Conservation (phyloP, 352 stramenopile species). For the Globisporangium parvum region DNA sequence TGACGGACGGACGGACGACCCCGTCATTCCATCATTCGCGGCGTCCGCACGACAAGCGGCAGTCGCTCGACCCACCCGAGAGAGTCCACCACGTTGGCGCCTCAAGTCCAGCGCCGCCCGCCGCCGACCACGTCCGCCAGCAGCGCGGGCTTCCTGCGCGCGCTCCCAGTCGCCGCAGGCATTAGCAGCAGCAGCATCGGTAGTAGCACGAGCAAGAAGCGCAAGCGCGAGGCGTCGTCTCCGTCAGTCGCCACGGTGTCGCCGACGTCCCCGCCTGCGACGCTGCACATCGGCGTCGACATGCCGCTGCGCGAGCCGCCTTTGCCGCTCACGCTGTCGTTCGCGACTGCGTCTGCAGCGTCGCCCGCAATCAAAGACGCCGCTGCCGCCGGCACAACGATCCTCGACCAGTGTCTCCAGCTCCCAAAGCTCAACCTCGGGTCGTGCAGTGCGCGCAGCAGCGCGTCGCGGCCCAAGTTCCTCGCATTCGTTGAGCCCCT, state of each 20-base stretch:
- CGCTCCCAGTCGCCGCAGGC: neutral
- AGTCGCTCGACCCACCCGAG: neutral
- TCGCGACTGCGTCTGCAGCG: slow-evolving; percentile 1
- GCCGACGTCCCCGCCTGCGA: neutral
- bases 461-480: slow-evolving; percentile 49
- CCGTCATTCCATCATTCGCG: slow-evolving; percentile 15
- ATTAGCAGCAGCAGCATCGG: neutral
- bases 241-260: neutral
- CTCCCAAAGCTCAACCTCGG: slow-evolving; percentile 62
- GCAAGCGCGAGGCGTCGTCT: slow-evolving; percentile 10
- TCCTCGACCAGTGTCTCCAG: slow-evolving; percentile 49
- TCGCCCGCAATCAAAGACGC: neutral
- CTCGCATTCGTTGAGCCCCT: slow-evolving; percentile 61
- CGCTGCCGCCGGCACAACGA: slow-evolving; percentile 3
- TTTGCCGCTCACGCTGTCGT: slow-evolving; percentile 6
- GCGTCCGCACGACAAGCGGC: slow-evolving; percentile 5
- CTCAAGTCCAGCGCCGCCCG: slow-evolving; percentile 5
- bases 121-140: slow-evolving; percentile 1
- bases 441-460: slow-evolving; percentile 18
- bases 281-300: slow-evolving; percentile 14
- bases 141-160: slow-evolving; percentile 3
- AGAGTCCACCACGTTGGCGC: slow-evolving; percentile 7
- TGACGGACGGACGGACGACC: too few relatives aligned
- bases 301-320: slow-evolving; percentile 17
- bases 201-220: slow-evolving; percentile 9